phyloP scores from a whole-genome alignment of 2,329 filamentous ascomycete species.

The Endocalyx cinctus region DNA sequence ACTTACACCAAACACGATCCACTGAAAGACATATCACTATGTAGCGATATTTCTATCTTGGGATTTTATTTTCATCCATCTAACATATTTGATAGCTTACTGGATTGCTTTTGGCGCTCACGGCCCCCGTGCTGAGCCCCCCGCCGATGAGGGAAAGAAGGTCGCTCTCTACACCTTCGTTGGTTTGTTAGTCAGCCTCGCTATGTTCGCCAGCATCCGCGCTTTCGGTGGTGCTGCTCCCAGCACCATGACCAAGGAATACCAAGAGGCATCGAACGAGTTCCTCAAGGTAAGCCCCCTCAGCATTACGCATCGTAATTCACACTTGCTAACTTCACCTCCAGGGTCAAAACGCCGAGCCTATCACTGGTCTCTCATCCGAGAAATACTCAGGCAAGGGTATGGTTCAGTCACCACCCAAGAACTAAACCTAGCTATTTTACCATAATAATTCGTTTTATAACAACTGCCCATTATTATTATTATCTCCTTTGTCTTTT shows the following conservation, averaged over 20 bases:
- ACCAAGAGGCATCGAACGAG: slow-evolving; percentile 93
- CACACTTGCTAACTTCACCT: slow-evolving; percentile 1
- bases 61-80: no score
- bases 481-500: slow-evolving; percentile 36
- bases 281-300: slow-evolving; percentile 73
- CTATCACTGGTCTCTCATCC: slow-evolving; percentile 77
- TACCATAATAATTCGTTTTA: slow-evolving; percentile 14
- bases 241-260: slow-evolving; percentile 92
- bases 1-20: no score
- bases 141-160: slow-evolving; percentile 80
- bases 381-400: slow-evolving; percentile 75
- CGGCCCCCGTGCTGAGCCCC: slow-evolving; percentile 78
- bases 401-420: slow-evolving; percentile 66
- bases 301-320: no score
- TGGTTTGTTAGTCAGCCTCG: slow-evolving; percentile 62
- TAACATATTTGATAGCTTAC: slow-evolving; percentile 82
- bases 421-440: slow-evolving; percentile 28
- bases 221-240: slow-evolving; percentile 68
- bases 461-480: no score
- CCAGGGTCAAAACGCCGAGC: slow-evolving; percentile 79
- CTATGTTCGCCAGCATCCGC: slow-evolving; percentile 69
- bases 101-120: slow-evolving; percentile 98
- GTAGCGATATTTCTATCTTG: no score
- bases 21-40: no score
- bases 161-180: slow-evolving; percentile 68